phyloP scores from a whole-genome alignment of 2,329 filamentous ascomycete species.

The Calonectria pteridis region DNA sequence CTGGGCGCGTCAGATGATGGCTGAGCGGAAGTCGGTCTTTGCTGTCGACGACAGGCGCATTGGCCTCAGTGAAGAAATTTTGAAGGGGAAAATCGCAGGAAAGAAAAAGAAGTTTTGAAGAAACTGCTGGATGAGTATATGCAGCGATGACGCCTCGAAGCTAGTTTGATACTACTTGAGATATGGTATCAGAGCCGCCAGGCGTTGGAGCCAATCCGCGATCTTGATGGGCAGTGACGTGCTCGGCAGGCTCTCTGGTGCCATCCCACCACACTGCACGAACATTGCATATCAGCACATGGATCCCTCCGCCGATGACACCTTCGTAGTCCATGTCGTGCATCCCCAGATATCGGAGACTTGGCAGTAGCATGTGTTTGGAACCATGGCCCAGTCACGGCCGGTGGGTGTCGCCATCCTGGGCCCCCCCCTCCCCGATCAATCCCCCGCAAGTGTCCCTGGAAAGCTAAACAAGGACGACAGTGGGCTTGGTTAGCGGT shows the following conservation, averaged over 20 bases:
- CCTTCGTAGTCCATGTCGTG: background rate
- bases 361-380: constrained; percentile 3
- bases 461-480: background rate
- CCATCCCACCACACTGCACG: constrained; percentile 16
- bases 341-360: constrained; percentile 13
- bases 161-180: background rate
- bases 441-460: constrained; percentile 1
- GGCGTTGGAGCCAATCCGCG: constrained; percentile 11
- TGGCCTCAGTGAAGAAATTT: background rate
- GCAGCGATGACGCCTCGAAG: background rate
- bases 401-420: background rate
- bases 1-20: constrained; percentile 15
- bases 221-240: constrained; percentile 17
- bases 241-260: constrained; percentile 24
- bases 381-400: background rate
- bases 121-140: background rate
- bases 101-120: background rate
- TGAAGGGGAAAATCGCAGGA: background rate
- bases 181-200: constrained; percentile 3
- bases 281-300: constrained; percentile 3
- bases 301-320: background rate
- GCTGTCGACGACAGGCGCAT: background rate
- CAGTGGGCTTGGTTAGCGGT: background rate
- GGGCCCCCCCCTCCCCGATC: background rate
- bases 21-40: background rate